Evolutionary conservation across 2,329 filamentous ascomycete genomes (phyloP), one percentile per base, ranked within the genome.

Genomic region (Fusarium guadeloupense): DNA sequence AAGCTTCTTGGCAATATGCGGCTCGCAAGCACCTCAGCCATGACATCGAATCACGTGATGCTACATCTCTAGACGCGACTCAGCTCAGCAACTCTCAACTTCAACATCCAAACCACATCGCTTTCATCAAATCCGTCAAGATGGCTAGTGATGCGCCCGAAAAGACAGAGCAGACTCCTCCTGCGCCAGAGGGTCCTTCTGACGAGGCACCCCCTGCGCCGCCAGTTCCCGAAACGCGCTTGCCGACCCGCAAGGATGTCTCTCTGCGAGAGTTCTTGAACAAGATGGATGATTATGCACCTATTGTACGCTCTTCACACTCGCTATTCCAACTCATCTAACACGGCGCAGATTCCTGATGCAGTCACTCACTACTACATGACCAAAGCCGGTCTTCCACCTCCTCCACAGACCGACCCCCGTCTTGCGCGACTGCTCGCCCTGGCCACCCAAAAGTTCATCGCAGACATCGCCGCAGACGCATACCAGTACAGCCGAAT

Each of bases 301-400:
- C 95, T 10, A 97, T 99, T 71, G 93, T 97, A 84, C 64, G 90
- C 50, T 19, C 48, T n/a, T 21, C 17, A 30, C 16, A 26, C 20
- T 20, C 17, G 17, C 25, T 16, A 14, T 34, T 12, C 6, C n/a
- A 6, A 28, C 40, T 4, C 20, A 14, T 45, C 60, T 69, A 48
- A 68, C 58, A 9, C 5, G 16, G 4, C 42, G 41, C 21, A 69
- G 92, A 98, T 99, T 69, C 95, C 95, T 39, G 95, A 99, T 73
- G 95, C 95, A 17, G 95, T 99, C 19, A 98, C 93, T 62, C 89
- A 96, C 75, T 97, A 98, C 83, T 99, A 99, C 80, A 91, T 99
- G 80, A 96, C 94, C 31, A 90, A 96, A 69, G 93, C 94, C 65
- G 95, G 95, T 47, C 91, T 99, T 5, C 93, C 95, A 28, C 94